phyloP scores from a whole-genome alignment of 306 rosid species.

The Ziziphus jujuba region DNA sequence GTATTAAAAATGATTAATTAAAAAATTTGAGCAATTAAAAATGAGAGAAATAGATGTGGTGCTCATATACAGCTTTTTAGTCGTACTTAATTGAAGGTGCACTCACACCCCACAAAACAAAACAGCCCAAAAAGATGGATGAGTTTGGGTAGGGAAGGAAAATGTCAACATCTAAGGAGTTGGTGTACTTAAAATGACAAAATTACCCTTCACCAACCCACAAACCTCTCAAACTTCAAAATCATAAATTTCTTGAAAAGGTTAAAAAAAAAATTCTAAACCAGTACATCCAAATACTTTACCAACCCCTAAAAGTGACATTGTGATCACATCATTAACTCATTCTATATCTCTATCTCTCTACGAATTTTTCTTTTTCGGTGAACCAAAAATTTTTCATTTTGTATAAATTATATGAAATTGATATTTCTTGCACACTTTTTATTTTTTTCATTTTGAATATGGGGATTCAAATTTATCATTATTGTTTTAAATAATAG shows the following conservation, averaged over 20 bases:
- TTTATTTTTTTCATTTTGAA: too few species aligned
- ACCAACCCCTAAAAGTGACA: conserved; percentile 23
- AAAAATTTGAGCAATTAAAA: not conserved
- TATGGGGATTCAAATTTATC: too few species aligned
- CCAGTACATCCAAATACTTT: conserved; percentile 8
- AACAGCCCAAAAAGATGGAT: not conserved
- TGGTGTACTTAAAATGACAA: conserved; percentile 13
- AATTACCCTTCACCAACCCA: conserved; percentile 32
- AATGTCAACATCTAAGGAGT: conserved; percentile 30
- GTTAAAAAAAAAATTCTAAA: not conserved
- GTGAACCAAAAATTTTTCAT: too few species aligned
- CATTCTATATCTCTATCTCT: not conserved
- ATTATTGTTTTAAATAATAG: too few species aligned
- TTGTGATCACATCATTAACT: conserved; percentile 11
- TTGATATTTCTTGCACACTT: too few species aligned
- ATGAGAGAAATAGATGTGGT: not conserved
- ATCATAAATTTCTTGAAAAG: too few species aligned
- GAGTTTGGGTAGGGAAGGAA: not conserved
- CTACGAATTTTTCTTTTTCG: too few species aligned
- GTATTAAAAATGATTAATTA: not conserved
- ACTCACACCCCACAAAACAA: not conserved
- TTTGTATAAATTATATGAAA: too few species aligned
- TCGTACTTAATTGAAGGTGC: not conserved
- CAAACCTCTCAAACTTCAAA: not conserved
- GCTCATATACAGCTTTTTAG: not conserved